Conservation (phyloP, 2,329 filamentous ascomycete genomes). For the Paracoccidioides lutzii region DNA sequence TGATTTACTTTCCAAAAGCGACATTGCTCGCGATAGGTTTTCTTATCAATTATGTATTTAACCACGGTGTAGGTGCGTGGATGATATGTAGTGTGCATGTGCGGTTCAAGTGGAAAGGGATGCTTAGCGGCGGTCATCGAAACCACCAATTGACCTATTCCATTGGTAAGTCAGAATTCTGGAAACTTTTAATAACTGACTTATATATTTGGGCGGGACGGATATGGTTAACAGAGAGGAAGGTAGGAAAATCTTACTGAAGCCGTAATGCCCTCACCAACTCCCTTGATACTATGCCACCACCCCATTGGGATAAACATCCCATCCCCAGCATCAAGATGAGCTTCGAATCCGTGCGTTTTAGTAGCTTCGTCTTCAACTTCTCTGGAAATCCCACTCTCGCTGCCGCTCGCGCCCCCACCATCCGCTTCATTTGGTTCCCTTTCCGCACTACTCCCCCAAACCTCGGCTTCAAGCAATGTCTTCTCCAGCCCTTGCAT, state of each 20-base stretch:
- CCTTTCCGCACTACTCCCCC: conserved; percentile 34
- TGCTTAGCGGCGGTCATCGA: conserved; percentile 34
- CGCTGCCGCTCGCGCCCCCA: too few relatives aligned
- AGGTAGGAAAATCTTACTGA: conserved; percentile 34
- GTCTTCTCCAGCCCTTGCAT: conserved; percentile 66
- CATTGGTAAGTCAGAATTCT: conserved; percentile 5
- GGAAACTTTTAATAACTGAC: background rate
- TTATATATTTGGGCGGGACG: conserved; percentile 2
- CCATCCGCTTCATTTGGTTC: background rate
- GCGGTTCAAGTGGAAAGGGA: too few relatives aligned
- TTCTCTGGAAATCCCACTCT: conserved; percentile 1
- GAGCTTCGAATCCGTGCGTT: conserved; percentile 35
- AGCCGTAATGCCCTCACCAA: conserved; percentile 44
- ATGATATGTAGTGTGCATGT: too few relatives aligned
- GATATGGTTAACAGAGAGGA: background rate
- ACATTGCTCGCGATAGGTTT: background rate
- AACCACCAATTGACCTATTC: conserved; percentile 68
- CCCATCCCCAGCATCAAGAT: conserved; percentile 52
- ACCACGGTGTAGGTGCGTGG: too few relatives aligned
- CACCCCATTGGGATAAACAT: conserved; percentile 71
- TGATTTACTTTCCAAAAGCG: background rate
- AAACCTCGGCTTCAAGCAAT: conserved; percentile 56
- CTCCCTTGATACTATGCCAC: conserved; percentile 73
- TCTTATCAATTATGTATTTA: background rate
- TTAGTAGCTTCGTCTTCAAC: background rate